A percentile compares a stretch with the other conserved stretches of the same genome.
These are phyloP conservation scores for Leucosporidium creatinivorum DNA, from an alignment of 768 basidiomycete species.

Conservation along the genomic window DNA sequence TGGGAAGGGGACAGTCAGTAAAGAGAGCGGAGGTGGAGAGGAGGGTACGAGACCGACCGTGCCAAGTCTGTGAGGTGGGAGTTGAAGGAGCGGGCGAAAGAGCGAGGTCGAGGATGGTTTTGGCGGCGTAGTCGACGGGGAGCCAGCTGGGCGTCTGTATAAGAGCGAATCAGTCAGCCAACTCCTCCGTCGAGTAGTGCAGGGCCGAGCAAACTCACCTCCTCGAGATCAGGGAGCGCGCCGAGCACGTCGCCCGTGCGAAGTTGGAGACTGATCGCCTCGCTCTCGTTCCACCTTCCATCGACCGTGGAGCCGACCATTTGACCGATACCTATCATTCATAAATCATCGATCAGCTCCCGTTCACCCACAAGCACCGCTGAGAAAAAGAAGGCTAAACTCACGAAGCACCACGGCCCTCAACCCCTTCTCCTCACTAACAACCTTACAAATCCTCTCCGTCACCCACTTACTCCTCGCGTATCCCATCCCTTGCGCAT, in stretches of 20 bases:
- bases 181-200: too few relatives aligned
- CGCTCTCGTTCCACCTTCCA: constrained; percentile 42
- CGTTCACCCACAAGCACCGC: too few relatives aligned
- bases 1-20: neutral
- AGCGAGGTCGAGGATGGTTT: constrained; percentile 49
- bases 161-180: neutral
- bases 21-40: constrained; percentile 36
- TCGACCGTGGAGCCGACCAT: constrained; percentile 51
- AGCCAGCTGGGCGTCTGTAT: constrained; percentile 49
- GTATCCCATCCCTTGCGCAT: constrained; percentile 32
- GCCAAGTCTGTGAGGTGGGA: constrained; percentile 35
- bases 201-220: constrained; percentile 38
- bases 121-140: constrained; percentile 52
- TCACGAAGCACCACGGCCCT: constrained; percentile 44
- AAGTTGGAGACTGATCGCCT: constrained; percentile 48
- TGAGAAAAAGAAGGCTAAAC: too few relatives aligned
- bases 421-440: constrained; percentile 38
- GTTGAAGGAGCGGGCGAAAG: constrained; percentile 8
- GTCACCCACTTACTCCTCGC: constrained; percentile 52
- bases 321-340: constrained; percentile 52
- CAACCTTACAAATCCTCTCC: constrained; percentile 51
- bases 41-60: constrained; percentile 46
- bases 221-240: constrained; percentile 40
- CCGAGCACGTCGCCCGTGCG: constrained; percentile 44
- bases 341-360: too few relatives aligned